Conservation (phyloP, 768 basidiomycete genomes). For the Leucogyrophana mollusca region DNA sequence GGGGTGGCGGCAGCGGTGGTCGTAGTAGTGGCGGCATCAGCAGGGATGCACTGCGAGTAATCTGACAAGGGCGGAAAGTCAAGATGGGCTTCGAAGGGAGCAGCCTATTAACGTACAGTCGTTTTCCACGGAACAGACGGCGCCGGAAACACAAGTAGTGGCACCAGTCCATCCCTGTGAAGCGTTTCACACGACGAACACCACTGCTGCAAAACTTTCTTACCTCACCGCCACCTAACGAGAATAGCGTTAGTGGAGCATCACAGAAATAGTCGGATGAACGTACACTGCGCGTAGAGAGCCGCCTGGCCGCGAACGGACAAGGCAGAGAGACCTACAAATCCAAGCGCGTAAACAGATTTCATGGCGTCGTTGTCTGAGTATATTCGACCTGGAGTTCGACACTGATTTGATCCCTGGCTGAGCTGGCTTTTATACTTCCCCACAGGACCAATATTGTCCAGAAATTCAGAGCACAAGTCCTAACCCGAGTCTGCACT, state of each 20-base stretch:
- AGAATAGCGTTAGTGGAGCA: conserved; percentile 1
- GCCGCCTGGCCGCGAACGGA: background rate
- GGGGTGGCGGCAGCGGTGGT: conserved; percentile 17
- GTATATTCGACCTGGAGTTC: background rate
- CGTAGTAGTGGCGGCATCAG: conserved; percentile 16
- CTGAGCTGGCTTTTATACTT: too few species aligned
- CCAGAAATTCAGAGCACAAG: background rate
- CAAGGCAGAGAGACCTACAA: background rate
- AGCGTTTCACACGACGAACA: background rate
- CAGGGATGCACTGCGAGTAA: conserved; percentile 35
- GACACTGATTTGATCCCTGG: background rate
- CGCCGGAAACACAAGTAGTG: conserved; percentile 6
- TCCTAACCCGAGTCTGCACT: background rate
- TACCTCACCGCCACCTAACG: background rate
- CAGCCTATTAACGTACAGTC: background rate
- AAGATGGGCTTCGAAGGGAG: too few species aligned
- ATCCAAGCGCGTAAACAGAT: background rate
- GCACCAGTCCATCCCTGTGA: conserved; percentile 2
- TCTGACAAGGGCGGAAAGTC: conserved; percentile 12
- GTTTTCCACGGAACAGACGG: conserved; percentile 4
- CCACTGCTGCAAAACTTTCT: background rate
- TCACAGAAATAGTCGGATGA: background rate
- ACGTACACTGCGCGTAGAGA: background rate
- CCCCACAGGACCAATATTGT: too few species aligned
- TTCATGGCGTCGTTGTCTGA: background rate